phyloP scores from a whole-genome alignment of 306 rosid species.

The Pterocarpus santalinus region DNA sequence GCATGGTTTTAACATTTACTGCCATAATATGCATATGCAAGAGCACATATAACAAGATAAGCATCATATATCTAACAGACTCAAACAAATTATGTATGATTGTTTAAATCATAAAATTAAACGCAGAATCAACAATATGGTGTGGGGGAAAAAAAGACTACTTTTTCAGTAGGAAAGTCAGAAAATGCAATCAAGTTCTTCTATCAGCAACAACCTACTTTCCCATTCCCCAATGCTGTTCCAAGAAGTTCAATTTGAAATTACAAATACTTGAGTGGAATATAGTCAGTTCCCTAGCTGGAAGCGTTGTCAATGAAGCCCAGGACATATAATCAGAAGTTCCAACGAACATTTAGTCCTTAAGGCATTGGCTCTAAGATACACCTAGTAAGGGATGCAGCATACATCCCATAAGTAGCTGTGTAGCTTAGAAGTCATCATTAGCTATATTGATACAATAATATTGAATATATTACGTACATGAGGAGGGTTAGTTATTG shows the following conservation, averaged over 20 bases:
- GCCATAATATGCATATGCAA: constrained; percentile 29
- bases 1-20: constrained; percentile 37
- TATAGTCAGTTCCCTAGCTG: constrained; percentile 11
- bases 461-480: constrained; percentile 52
- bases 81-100: constrained; percentile 3
- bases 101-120: neutral
- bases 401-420: constrained; percentile 10
- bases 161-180: constrained; percentile 24
- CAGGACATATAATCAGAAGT: constrained; percentile 7
- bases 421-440: constrained; percentile 8
- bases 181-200: neutral
- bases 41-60: constrained; percentile 13
- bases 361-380: constrained; percentile 1
- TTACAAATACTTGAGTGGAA: constrained; percentile 6
- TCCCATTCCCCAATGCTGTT: neutral
- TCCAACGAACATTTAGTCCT: constrained; percentile 9
- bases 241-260: constrained; percentile 7
- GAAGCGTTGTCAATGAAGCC: constrained; percentile 31
- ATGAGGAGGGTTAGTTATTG: constrained; percentile 58
- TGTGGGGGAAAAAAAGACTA: neutral
- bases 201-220: constrained; percentile 4
- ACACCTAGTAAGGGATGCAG: neutral
- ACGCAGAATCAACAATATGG: neutral
- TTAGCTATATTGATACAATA: constrained; percentile 23
- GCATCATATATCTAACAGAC: constrained; percentile 1